Evolutionary conservation across 331 rosid genomes (phyloP).

Genomic region (Malus hybrid): DNA sequence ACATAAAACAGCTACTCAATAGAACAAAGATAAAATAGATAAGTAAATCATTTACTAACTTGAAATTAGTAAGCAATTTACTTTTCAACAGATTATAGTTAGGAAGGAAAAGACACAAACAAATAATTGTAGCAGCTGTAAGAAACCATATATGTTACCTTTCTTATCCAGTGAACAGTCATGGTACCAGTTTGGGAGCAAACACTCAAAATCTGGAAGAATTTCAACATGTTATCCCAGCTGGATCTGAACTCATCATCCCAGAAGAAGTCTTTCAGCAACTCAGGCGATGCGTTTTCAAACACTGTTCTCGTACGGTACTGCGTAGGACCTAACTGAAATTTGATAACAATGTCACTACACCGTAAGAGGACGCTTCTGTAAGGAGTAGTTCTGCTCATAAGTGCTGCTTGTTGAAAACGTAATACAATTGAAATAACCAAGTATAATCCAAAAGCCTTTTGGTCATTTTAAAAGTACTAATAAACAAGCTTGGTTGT

Average conservation of each 20-base stretch:
- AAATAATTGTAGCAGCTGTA: background rate
- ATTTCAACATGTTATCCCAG: constrained; percentile 5
- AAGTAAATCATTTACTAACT: too few species aligned
- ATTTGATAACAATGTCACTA: too few species aligned
- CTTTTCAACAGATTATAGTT: too few species aligned
- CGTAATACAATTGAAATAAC: background rate
- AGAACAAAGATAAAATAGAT: too few species aligned
- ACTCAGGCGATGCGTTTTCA: background rate
- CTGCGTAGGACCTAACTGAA: background rate
- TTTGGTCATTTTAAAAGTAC: too few species aligned
- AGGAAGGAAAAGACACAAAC: too few species aligned
- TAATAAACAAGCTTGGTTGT: too few species aligned
- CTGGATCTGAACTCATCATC: too few species aligned
- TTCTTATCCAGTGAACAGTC: background rate
- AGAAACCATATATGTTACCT: background rate
- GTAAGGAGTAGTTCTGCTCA: background rate
- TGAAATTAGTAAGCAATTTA: too few species aligned
- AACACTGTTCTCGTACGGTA: constrained; percentile 7
- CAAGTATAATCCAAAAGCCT: background rate
- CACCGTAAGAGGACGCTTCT: background rate
- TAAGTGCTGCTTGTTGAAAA: background rate
- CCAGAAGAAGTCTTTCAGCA: background rate
- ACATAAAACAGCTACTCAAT: too few species aligned
- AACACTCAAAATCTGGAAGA: background rate
- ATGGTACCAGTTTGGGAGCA: constrained; percentile 10